Conservation (phyloP, 2,329 filamentous ascomycete genomes). For the Rutstroemia sp. region DNA sequence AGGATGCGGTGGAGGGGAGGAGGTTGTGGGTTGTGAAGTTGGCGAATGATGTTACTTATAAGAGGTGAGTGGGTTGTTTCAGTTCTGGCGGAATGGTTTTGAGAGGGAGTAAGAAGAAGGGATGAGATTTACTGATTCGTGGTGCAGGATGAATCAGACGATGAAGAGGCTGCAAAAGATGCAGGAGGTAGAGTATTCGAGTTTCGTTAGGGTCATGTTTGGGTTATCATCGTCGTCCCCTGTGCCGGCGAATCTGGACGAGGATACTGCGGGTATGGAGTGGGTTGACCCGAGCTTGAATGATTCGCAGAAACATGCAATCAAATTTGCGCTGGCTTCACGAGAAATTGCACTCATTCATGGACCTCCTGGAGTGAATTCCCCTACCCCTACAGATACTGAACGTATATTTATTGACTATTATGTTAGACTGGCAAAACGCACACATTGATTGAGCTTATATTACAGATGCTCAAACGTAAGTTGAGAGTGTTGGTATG, state of each 20-base stretch:
- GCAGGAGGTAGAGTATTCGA: slow-evolving; percentile 49
- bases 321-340: slow-evolving; percentile 76
- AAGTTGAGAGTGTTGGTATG: slow-evolving; percentile 80
- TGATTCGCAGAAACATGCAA: slow-evolving; percentile 59
- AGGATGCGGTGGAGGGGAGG: slow-evolving; percentile 29
- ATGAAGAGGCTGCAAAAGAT: slow-evolving; percentile 55
- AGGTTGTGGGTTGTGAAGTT: slow-evolving; percentile 59
- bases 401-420: neutral
- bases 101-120: neutral
- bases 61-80: slow-evolving; percentile 23
- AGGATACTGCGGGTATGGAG: slow-evolving; percentile 40
- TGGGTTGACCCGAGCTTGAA: slow-evolving; percentile 59
- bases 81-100: neutral
- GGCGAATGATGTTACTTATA: slow-evolving; percentile 61
- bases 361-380: slow-evolving; percentile 72
- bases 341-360: slow-evolving; percentile 85
- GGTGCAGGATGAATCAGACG: slow-evolving; percentile 52
- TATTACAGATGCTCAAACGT: slow-evolving; percentile 76
- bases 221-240: slow-evolving; percentile 47
- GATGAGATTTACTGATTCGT: slow-evolving; percentile 4
- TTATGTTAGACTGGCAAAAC: slow-evolving; percentile 75
- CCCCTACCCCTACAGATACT: neutral
- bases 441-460: slow-evolving; percentile 90
- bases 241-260: slow-evolving; percentile 36
- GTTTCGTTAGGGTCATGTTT: slow-evolving; percentile 55